A percentile compares a stretch with the other conserved stretches of the same genome.
Conservation (phyloP, 208 protist genomes). For the Wallacemonas sp. region DNA sequence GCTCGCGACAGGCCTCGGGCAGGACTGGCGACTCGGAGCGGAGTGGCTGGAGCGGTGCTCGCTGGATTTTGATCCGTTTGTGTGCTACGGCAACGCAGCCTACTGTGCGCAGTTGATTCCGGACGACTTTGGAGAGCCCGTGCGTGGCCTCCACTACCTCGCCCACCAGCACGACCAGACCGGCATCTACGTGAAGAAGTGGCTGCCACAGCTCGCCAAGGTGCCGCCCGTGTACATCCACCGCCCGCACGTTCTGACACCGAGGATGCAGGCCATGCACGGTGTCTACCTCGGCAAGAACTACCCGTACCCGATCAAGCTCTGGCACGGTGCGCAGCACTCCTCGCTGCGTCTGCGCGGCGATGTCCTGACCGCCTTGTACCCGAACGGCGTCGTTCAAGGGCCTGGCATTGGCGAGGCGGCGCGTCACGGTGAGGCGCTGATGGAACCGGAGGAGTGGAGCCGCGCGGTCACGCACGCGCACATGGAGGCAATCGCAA, state of each 20-base stretch:
- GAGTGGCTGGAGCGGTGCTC: conserved; percentile 92
- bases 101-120: conserved; percentile 76
- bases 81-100: conserved; percentile 87
- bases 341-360: conserved; percentile 29
- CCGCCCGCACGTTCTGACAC: conserved; percentile 83
- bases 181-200: conserved; percentile 91
- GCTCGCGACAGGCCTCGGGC: conserved; percentile 77
- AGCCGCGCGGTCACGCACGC: conserved; percentile 30
- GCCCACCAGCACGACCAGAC: conserved; percentile 89
- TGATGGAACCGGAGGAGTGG: conserved; percentile 74
- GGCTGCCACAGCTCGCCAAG: conserved; percentile 85
- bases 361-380: conserved; percentile 68
- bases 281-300: conserved; percentile 73
- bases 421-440: conserved; percentile 52
- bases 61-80: conserved; percentile 88
- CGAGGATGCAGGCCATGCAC: conserved; percentile 89
- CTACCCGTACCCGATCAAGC: conserved; percentile 91
- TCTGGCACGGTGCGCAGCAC: conserved; percentile 85
- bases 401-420: conserved; percentile 79
- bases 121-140: conserved; percentile 84
- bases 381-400: conserved; percentile 27
- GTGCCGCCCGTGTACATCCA: conserved; percentile 90
- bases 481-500: conserved; percentile 16
- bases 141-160: conserved; percentile 79
- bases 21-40: conserved; percentile 89